Conservation (phyloP, 2,329 filamentous ascomycete genomes). For the Lachnellula hyalina region DNA sequence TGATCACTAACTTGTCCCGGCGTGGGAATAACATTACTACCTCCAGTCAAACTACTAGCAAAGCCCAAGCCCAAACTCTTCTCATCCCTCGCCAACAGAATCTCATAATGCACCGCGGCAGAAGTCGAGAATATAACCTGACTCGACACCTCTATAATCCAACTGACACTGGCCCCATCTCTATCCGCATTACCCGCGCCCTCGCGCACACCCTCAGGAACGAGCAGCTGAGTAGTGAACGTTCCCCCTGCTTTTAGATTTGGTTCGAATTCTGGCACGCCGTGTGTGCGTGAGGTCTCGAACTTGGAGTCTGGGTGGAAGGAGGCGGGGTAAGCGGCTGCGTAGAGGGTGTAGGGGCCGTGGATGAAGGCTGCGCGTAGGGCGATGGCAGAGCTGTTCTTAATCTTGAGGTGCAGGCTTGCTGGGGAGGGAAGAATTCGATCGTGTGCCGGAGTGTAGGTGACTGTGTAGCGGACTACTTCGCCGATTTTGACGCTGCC, state of each 20-base stretch:
- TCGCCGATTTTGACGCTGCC: slow-evolving; percentile 93
- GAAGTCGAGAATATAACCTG: slow-evolving; percentile 92
- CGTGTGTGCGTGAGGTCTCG: slow-evolving; percentile 62
- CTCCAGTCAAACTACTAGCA: slow-evolving; percentile 24
- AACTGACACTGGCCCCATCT: slow-evolving; percentile 60
- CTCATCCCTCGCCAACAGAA: slow-evolving; percentile 79
- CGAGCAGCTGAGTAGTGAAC: slow-evolving; percentile 74
- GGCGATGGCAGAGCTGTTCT: slow-evolving; percentile 85
- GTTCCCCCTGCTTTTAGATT: slow-evolving; percentile 90
- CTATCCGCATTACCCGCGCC: slow-evolving; percentile 46
- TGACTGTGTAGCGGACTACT: slow-evolving; percentile 85
- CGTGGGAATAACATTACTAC: slow-evolving; percentile 37
- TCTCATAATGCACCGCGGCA: slow-evolving; percentile 81
- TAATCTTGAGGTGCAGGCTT: slow-evolving; percentile 77
- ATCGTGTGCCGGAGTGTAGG: slow-evolving; percentile 84
- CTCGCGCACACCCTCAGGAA: slow-evolving; percentile 73
- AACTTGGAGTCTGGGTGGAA: slow-evolving; percentile 82
- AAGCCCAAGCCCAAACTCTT: slow-evolving; percentile 67
- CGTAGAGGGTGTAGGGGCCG: slow-evolving; percentile 87
- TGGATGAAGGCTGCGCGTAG: slow-evolving; percentile 93
- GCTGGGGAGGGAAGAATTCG: slow-evolving; percentile 83
- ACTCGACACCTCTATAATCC: slow-evolving; percentile 86
- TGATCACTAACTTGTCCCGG: slow-evolving; percentile 74
- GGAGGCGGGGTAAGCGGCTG: slow-evolving; percentile 75
- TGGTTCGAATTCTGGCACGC: slow-evolving; percentile 86